Evolutionary conservation across 257 asterid genomes (phyloP).

Genomic region (Cynanchum wilfordii): DNA sequence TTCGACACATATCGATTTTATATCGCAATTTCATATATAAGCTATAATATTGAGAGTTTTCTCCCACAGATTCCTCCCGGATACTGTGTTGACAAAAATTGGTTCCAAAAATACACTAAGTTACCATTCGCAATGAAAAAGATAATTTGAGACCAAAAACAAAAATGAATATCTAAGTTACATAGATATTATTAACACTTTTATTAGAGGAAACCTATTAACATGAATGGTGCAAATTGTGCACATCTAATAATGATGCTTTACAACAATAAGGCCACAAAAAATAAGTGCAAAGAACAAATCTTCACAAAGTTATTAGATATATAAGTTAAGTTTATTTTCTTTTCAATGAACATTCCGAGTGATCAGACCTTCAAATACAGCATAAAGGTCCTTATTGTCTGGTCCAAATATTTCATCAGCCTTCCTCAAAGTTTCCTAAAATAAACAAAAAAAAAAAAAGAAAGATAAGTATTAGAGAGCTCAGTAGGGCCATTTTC

Average conservation of each 20-base stretch:
- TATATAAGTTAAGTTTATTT: neutral
- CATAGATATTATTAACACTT: too few species aligned
- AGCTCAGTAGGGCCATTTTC: neutral
- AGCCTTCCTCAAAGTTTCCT: conserved; percentile 84
- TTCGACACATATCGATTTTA: too few species aligned
- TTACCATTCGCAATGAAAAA: too few species aligned
- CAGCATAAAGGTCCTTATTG: conserved; percentile 73
- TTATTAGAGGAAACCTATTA: too few species aligned
- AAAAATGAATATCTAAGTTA: too few species aligned
- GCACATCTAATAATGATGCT: neutral
- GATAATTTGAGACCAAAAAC: too few species aligned
- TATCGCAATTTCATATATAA: too few species aligned
- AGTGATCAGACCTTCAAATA: conserved; percentile 76
- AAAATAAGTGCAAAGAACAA: neutral
- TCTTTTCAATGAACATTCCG: conserved; percentile 55
- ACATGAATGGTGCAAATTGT: too few species aligned
- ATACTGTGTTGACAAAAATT: too few species aligned
- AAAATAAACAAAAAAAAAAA: neutral
- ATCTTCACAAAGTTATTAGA: neutral
- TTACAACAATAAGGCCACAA: neutral
- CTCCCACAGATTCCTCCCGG: too few species aligned
- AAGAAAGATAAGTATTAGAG: neutral
- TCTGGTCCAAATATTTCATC: conserved; percentile 86
- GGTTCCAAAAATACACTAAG: too few species aligned
- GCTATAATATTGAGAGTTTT: too few species aligned